A percentile compares a stretch with the other conserved stretches of the same genome.
Evolutionary conservation across 441 rosid species (phyloP).

Genomic region (Adansonia rubrostipa): DNA sequence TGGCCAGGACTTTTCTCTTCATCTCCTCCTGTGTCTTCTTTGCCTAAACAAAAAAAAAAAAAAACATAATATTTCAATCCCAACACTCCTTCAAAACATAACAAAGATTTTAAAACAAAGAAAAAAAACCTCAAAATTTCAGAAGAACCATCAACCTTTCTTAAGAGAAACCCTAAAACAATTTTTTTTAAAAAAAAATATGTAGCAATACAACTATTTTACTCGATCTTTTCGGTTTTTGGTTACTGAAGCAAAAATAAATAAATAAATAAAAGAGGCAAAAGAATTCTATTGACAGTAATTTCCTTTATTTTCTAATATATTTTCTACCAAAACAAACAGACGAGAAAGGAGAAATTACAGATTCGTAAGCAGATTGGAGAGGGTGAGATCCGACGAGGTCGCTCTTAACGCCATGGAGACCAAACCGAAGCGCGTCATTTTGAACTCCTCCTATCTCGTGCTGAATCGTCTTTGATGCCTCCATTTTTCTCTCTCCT

Average conservation of each 20-base stretch:
- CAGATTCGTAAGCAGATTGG: slow-evolving; percentile 71
- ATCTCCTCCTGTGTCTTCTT: slow-evolving; percentile 33
- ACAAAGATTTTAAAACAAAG: background rate
- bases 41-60: background rate
- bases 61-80: background rate
- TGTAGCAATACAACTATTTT: background rate
- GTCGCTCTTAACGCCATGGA: slow-evolving; percentile 82
- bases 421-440: slow-evolving; percentile 81
- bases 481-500: slow-evolving; percentile 60
- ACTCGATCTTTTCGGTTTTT: background rate
- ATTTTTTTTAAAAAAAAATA: background rate
- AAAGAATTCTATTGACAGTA: background rate
- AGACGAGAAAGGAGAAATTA: slow-evolving; percentile 27
- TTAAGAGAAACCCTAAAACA: background rate
- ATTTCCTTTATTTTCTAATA: background rate
- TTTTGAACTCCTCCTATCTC: slow-evolving; percentile 70
- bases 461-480: slow-evolving; percentile 64
- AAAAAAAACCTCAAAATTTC: background rate
- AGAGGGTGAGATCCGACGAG: slow-evolving; percentile 89
- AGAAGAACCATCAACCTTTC: background rate
- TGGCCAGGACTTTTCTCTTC: slow-evolving; percentile 45
- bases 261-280: background rate
- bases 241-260: background rate
- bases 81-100: background rate
- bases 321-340: slow-evolving; percentile 25